Evolutionary conservation across 495 filamentous ascomycete genomes (phyloP).

Genomic region (Daldinia vernicosa): DNA sequence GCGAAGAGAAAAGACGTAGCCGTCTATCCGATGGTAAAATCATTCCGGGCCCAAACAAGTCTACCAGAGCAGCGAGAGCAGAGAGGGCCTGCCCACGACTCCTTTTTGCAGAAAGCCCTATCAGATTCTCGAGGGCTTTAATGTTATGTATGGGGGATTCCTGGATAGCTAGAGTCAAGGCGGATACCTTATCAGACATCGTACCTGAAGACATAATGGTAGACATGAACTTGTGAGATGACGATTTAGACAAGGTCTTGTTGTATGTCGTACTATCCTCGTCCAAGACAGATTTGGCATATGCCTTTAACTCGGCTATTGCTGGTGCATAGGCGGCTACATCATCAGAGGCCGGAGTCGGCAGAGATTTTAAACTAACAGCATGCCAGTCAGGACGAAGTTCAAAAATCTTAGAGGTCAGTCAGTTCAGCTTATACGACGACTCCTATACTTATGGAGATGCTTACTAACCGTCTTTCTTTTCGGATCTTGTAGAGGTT

Average conservation of each 20-base stretch:
- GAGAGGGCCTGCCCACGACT: slow-evolving; percentile 94
- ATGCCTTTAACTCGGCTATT: slow-evolving; percentile 75
- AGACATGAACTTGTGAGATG: slow-evolving; percentile 90
- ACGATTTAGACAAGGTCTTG: slow-evolving; percentile 64
- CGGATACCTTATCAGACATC: slow-evolving; percentile 94
- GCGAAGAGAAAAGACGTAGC: slow-evolving; percentile 78
- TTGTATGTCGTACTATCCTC: slow-evolving; percentile 73
- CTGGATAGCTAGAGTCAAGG: slow-evolving; percentile 89
- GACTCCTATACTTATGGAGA: slow-evolving; percentile 20
- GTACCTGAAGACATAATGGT: slow-evolving; percentile 98
- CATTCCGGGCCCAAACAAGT: slow-evolving; percentile 88
- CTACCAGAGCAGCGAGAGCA: slow-evolving; percentile 88
- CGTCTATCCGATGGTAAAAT: slow-evolving; percentile 84
- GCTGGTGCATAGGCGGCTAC: slow-evolving; percentile 63
- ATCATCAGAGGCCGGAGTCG: slow-evolving; percentile 55
- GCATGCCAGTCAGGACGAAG: slow-evolving; percentile 89
- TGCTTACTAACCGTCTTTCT: slow-evolving; percentile 56
- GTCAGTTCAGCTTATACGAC: slow-evolving; percentile 35
- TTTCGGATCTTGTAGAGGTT: slow-evolving; percentile 33
- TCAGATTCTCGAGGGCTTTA: slow-evolving; percentile 84
- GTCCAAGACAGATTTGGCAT: slow-evolving; percentile 78
- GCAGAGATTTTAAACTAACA: slow-evolving; percentile 66
- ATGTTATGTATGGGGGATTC: slow-evolving; percentile 94
- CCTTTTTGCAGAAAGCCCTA: slow-evolving; percentile 83
- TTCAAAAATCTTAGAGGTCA: slow-evolving; percentile 66